Conservation (phyloP, 2,329 filamentous ascomycete species). For the Pleoardoris graminearum region DNA sequence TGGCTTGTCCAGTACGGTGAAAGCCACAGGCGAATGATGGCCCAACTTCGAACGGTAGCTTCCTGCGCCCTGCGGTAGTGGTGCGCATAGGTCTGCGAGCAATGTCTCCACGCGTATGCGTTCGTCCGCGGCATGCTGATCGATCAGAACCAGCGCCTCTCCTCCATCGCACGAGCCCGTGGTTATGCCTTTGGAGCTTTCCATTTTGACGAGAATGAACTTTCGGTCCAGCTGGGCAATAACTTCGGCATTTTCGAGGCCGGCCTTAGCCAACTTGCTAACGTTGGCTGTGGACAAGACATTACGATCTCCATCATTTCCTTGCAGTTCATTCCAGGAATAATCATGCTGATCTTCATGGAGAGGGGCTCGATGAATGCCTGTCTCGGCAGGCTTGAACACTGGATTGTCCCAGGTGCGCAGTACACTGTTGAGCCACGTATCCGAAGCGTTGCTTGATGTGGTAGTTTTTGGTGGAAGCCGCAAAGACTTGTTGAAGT, state of each 20-base stretch:
- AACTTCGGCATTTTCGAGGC: slow-evolving; percentile 58
- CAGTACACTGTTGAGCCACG: slow-evolving; percentile 66
- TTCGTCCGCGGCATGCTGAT: slow-evolving; percentile 96
- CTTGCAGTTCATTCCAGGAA: slow-evolving; percentile 2
- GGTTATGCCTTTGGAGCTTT: slow-evolving; percentile 14
- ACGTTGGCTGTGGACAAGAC: slow-evolving; percentile 24
- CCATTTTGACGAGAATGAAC: slow-evolving; percentile 75
- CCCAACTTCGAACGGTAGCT: slow-evolving; percentile 39
- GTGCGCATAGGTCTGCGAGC: slow-evolving; percentile 60
- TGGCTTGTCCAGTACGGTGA: slow-evolving; percentile 51
- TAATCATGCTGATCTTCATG: slow-evolving; percentile 17
- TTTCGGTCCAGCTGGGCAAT: slow-evolving; percentile 87
- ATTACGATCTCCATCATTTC: slow-evolving; percentile 27
- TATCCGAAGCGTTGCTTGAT: slow-evolving; percentile 14
- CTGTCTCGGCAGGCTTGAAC: slow-evolving; percentile 60
- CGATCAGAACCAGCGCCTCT: slow-evolving; percentile 70
- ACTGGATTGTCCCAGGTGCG: slow-evolving; percentile 74
- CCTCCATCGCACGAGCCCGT: slow-evolving; percentile 2
- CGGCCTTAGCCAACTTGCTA: slow-evolving; percentile 61
- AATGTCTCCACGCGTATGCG: slow-evolving; percentile 77
- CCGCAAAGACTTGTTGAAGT: slow-evolving; percentile 37
- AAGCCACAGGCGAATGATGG: slow-evolving; percentile 33
- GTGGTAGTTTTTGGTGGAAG: slow-evolving; percentile 26
- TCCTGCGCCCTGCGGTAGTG: slow-evolving; percentile 17
- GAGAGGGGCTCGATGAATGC: slow-evolving; percentile 46